phyloP scores from a whole-genome alignment of 2,329 filamentous ascomycete genomes.

The Exophiala bonariae region DNA sequence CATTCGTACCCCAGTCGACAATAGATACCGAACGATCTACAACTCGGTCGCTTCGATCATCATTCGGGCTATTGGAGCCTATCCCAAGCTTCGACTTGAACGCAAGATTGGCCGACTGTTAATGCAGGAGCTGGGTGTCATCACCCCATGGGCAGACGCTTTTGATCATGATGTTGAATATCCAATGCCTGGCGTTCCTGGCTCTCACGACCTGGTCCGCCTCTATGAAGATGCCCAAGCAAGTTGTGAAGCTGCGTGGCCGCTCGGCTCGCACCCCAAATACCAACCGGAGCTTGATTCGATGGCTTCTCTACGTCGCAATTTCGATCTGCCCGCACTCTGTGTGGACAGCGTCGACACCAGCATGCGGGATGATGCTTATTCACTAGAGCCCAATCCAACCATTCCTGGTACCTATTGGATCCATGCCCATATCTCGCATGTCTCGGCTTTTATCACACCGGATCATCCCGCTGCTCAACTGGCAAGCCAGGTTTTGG shows the following conservation, averaged over 20 bases:
- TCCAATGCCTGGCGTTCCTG: conserved; percentile 14
- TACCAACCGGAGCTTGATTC: conserved; percentile 40
- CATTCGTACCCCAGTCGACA: conserved; percentile 42
- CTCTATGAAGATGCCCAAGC: conserved; percentile 34
- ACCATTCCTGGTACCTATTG: conserved; percentile 51
- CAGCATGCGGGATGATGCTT: conserved; percentile 63
- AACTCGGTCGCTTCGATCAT: conserved; percentile 51
- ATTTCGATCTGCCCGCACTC: conserved; percentile 60
- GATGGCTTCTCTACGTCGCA: conserved; percentile 57
- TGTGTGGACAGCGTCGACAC: conserved; percentile 58
- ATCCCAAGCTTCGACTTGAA: conserved; percentile 44
- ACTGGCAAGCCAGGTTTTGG: conserved; percentile 55
- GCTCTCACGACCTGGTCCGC: conserved; percentile 32
- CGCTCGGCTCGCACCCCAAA: conserved; percentile 31
- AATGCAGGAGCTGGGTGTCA: conserved; percentile 61
- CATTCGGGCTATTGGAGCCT: conserved; percentile 57
- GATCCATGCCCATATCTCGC: conserved; percentile 64
- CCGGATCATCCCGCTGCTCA: conserved; percentile 52
- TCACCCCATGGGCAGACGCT: conserved; percentile 58
- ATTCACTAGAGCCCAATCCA: conserved; percentile 52
- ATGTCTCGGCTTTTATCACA: conserved; percentile 62
- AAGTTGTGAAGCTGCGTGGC: conserved; percentile 27
- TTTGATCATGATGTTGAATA: conserved; percentile 15
- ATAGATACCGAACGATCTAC: conserved; percentile 32
- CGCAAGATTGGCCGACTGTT: conserved; percentile 48